Evolutionary conservation across 768 basidiomycete species (phyloP).

Genomic region (Suillus luteus): DNA sequence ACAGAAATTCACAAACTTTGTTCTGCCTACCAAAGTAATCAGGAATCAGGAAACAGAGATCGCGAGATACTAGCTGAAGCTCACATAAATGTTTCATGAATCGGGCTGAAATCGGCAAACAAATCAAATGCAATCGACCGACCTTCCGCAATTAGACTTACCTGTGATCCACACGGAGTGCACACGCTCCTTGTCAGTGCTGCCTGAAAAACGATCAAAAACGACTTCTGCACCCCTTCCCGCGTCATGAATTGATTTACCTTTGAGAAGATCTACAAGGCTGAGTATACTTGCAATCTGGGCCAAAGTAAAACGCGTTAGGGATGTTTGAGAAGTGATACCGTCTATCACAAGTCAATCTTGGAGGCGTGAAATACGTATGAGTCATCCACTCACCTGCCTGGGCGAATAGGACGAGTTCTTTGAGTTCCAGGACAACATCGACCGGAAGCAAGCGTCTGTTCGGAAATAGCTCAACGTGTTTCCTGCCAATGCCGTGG

Average conservation of each 20-base stretch:
- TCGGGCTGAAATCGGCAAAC: slow-evolving; percentile 31
- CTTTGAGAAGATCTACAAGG: slow-evolving; percentile 32
- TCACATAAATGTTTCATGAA: slow-evolving; percentile 46
- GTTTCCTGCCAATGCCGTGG: background rate
- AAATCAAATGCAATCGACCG: background rate
- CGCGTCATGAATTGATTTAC: slow-evolving; percentile 24
- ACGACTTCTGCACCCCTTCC: too few species aligned
- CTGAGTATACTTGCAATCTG: slow-evolving; percentile 39
- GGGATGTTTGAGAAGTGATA: slow-evolving; percentile 40
- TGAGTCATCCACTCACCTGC: slow-evolving; percentile 4
- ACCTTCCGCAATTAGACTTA: background rate
- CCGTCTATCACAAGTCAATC: slow-evolving; percentile 30
- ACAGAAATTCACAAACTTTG: slow-evolving; percentile 37
- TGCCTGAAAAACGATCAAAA: background rate
- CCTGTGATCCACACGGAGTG: slow-evolving; percentile 11
- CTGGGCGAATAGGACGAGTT: slow-evolving; percentile 5
- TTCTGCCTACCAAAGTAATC: slow-evolving; percentile 19
- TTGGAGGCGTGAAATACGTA: background rate
- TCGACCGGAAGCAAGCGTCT: slow-evolving; percentile 22
- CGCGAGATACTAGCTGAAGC: background rate
- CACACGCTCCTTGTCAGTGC: background rate
- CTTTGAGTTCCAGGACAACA: slow-evolving; percentile 10
- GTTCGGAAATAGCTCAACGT: slow-evolving; percentile 14
- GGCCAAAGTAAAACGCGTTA: slow-evolving; percentile 36
- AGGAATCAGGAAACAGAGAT: background rate